These are phyloP conservation scores for Sphagnum fallax DNA, from an alignment of 228 moss, liverwort and hornwort species.

Conservation along the genomic window DNA sequence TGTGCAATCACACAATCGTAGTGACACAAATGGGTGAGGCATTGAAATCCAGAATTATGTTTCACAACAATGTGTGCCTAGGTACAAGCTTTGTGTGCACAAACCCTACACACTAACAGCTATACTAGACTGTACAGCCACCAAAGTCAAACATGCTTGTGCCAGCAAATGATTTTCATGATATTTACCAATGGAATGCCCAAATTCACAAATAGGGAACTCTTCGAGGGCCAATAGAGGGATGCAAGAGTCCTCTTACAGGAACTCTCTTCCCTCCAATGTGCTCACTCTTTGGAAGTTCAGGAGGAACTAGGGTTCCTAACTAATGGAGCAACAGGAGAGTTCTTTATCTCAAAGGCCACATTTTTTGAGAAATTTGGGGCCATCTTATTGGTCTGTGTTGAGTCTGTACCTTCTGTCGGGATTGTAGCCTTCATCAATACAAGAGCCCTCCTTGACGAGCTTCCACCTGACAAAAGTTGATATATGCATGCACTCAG, in stretches of 20 bases:
- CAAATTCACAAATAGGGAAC: conserved; percentile 67
- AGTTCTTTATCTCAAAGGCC: conserved; percentile 80
- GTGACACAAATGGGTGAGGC: too few relatives aligned
- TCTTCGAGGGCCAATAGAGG: conserved; percentile 43
- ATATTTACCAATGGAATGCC: conserved; percentile 23
- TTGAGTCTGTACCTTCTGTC: conserved; percentile 61
- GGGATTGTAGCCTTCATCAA: conserved; percentile 40
- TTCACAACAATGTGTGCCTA: too few relatives aligned
- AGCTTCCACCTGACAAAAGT: conserved; percentile 85
- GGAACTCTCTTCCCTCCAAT: conserved; percentile 55
- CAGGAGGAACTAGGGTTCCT: conserved; percentile 80
- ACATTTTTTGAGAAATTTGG: conserved; percentile 57
- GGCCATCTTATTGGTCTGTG: conserved; percentile 73
- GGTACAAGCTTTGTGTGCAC: too few relatives aligned
- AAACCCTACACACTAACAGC: too few relatives aligned
- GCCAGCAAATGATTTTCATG: conserved; percentile 30
- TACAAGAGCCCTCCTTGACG: conserved; percentile 88
- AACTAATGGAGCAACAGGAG: conserved; percentile 74
- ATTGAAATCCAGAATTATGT: too few relatives aligned
- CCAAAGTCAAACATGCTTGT: conserved; percentile 5
- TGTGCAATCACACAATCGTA: too few relatives aligned
- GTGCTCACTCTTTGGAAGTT: conserved; percentile 79
- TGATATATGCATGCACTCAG: conserved; percentile 81
- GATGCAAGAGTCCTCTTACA: conserved; percentile 40
- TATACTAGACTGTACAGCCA: conserved; percentile 12